Evolutionary conservation across 2,329 filamentous ascomycete genomes (phyloP), one percentile per base, ranked within the genome.

Genomic region (Exophiala mesophila): DNA sequence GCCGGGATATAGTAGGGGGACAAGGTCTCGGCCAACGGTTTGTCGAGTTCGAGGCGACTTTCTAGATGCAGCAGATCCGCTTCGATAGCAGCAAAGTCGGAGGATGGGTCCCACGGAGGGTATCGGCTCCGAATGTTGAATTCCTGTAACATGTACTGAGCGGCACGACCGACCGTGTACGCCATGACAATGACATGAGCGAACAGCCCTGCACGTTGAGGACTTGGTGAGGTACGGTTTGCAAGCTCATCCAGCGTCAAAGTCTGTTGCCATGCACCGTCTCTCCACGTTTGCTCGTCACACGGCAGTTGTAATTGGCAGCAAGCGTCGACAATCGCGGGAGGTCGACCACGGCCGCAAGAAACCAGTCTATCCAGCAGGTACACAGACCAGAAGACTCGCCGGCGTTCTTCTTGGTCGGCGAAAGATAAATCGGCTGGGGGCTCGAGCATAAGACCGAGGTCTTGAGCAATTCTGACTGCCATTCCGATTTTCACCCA

Each of bases 401-500:
- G 45, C 12, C 57, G 50, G 7, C 45, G 50, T 26, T 60, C 57
- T 41, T 60, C 59, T 36, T 32, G 29, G 29, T 8, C 13, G 7
- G 10, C 6, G 29, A 32, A 32, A 6, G 29, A 7, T 32, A 32
- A 32, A 8, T 32, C 29, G 6, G 6, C 15, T 7, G 29, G 13
- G 6, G 29, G 29, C 6, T 32, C 7, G 15, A 32, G 29, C 29
- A 32, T 32, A 6, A 32, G 13, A 7, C 15, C 15, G 7, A 32
- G 7, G 16, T 32, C 29, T 13, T 32, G 29, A 7, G 29, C 29
- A n/a, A 32, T 7, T 13, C 29, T 26, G 21, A 83, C 68, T 3
- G 78, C 68, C n/a, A 78, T 67, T 3, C 79, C 80, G 10, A 60
- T 56, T 28, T 66, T 66, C 6, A 67, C 50, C 65, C 65, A 68